Evolutionary conservation across 176 grass and related monocot genomes (phyloP), one percentile per base, ranked within the genome.

Genomic region (Canna indica): DNA sequence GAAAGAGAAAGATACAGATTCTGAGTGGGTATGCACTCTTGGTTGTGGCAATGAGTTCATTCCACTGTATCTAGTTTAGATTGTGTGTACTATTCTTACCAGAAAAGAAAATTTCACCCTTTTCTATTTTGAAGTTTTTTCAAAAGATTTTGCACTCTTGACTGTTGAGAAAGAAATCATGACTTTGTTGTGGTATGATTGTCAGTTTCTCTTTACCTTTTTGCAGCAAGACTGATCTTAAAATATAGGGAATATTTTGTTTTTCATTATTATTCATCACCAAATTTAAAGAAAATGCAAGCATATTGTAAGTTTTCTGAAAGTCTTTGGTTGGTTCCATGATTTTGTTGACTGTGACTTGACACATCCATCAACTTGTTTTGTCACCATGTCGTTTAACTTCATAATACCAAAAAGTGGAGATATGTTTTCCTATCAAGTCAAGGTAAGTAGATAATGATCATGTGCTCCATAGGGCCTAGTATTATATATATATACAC

Each of bases 1-100:
- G 86, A 99, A 76, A 80, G 94, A 90, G 68, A 99, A 99, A 76
- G 82, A 99, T 74, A 86, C 91, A 80, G 94, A 99, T 79, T 87
- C 84, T 66, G 89, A 90, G 87, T 99, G 94, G 94, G 94, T 99
- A 72, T 76, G 88, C 48, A 80, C 42, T 71, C 70, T 71, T 75
- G 31, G 7, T 56, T 73, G 72, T 3, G 72, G 31, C 27, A 13
- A 35, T 7, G 32, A 73, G 18, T 12, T 17, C 17, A 56, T 73
- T 32, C 28, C 2, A 32, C 9, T 57, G 8, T n/a, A 57, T 57
- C 24, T 22, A 10, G 5, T 29, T 4, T 54, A 54, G 18, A 52
- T 52, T 52, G 4, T 12, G 13, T 61, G 28, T 33, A 33, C 30
- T 63, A 34, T 63, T 32, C 30, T 34, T 63, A 17, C 2, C 59